Evolutionary conservation across 176 grass and related monocot genomes (phyloP).

Genomic region (Pharus latifolius): DNA sequence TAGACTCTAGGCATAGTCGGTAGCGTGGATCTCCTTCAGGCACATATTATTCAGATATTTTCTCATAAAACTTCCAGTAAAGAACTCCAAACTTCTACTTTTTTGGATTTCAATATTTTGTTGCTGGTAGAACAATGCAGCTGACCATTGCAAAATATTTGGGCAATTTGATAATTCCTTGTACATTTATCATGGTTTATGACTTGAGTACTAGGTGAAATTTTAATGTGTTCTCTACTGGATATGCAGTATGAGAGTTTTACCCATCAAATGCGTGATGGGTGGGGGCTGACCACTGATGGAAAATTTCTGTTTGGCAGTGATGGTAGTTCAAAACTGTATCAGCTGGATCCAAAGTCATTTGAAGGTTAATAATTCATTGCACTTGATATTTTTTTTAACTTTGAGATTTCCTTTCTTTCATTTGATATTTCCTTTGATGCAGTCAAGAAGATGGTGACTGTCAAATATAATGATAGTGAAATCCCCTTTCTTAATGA

Average conservation of each 20-base stretch:
- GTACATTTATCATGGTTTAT: background rate
- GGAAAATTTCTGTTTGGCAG: constrained; percentile 88
- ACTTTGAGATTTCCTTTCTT: background rate
- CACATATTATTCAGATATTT: background rate
- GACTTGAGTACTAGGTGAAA: background rate
- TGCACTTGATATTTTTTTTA: constrained; percentile 5
- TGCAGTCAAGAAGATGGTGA: constrained; percentile 64
- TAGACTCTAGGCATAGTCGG: background rate
- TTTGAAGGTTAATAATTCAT: constrained; percentile 33
- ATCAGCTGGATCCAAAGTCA: constrained; percentile 55
- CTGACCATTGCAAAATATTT: too few species aligned
- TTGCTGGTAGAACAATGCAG: background rate
- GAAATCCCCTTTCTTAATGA: constrained; percentile 75
- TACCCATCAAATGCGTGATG: constrained; percentile 82
- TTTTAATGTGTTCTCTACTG: background rate
- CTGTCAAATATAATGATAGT: constrained; percentile 65
- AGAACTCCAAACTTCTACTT: background rate
- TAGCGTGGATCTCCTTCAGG: too few species aligned
- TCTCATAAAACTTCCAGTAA: background rate
- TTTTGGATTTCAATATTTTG: background rate
- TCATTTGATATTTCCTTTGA: constrained; percentile 13
- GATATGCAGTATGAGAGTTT: constrained; percentile 49
- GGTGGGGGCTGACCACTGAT: constrained; percentile 89
- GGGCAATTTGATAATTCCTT: background rate
- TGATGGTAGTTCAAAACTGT: constrained; percentile 81